phyloP scores from a whole-genome alignment of 2,329 filamentous ascomycete genomes.

The Cladosporium sp. region DNA sequence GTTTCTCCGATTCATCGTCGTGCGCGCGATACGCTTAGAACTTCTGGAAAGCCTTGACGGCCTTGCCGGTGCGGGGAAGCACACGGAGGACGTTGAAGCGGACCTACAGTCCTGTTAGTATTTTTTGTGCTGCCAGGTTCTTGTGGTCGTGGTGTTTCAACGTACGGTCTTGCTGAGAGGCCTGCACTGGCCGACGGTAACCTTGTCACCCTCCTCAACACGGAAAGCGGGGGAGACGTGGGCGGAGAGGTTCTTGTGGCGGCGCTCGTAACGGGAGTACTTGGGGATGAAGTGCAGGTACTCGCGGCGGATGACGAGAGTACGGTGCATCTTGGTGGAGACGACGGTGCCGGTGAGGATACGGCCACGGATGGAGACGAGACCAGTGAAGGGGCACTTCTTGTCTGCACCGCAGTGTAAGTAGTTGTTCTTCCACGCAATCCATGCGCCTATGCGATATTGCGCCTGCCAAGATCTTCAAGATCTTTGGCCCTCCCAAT shows the following conservation, averaged over 20 bases:
- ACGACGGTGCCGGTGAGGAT: conserved; percentile 99
- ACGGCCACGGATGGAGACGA: conserved; percentile 99
- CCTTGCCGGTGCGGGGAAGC: conserved; percentile 94
- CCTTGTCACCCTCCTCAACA: conserved; percentile 99
- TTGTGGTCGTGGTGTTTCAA: conserved; percentile 34
- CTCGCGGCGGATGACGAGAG: conserved; percentile 97
- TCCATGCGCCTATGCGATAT: conserved; percentile 4
- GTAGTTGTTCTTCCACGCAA: conserved; percentile 15
- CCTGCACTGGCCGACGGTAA: conserved; percentile 99
- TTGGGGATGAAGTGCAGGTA: conserved; percentile 99
- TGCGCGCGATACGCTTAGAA: conserved; percentile 63
- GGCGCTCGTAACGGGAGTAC: conserved; percentile 99
- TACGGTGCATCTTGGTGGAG: conserved; percentile 99
- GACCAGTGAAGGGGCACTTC: conserved; percentile 99
- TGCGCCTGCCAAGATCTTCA: conserved; percentile 17
- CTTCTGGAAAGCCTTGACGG: conserved; percentile 97
- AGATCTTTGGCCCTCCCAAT: conserved; percentile 8
- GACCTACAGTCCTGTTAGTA: conserved; percentile 58
- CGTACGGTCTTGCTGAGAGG: conserved; percentile 99
- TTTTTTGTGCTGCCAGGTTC: conserved; percentile 13
- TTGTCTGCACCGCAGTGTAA: conserved; percentile 68
- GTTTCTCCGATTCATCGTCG: conserved; percentile 19
- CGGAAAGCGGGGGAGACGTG: conserved; percentile 99
- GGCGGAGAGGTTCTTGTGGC: conserved; percentile 99
- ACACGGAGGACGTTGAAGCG: conserved; percentile 99